phyloP scores from a whole-genome alignment of 257 asterid genomes.

The Oldenlandia corymbosa region DNA sequence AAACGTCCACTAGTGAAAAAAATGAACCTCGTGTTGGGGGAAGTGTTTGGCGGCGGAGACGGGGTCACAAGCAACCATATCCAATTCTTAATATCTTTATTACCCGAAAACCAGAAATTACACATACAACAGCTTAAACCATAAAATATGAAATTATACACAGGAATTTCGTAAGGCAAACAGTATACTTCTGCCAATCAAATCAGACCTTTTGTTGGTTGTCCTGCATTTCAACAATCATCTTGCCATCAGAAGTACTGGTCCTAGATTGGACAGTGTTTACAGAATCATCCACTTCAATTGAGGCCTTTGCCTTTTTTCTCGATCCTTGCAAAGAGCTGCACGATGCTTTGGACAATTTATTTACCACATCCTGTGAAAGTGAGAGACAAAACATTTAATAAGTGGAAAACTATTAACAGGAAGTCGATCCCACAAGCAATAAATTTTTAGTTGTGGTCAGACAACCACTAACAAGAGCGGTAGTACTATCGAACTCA shows the following conservation, averaged over 20 bases:
- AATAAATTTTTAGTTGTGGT: no score
- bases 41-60: no score
- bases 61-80: no score
- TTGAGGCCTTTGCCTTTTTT: conserved; percentile 33
- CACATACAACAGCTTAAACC: no score
- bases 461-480: conserved; percentile 13
- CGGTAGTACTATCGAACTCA: conserved; percentile 12
- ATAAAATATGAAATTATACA: no score
- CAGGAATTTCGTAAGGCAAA: no score
- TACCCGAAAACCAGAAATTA: neutral
- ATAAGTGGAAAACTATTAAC: conserved; percentile 17
- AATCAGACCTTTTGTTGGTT: conserved; percentile 42
- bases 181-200: conserved; percentile 8
- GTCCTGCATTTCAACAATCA: conserved; percentile 38
- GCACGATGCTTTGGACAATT: conserved; percentile 44
- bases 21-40: no score
- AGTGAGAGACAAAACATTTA: conserved; percentile 5
- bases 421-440: no score
- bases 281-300: conserved; percentile 27
- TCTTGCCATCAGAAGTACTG: conserved; percentile 34
- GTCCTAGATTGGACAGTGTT: conserved; percentile 32
- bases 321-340: conserved; percentile 37
- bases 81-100: neutral
- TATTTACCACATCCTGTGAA: conserved; percentile 63
- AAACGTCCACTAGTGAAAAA: no score